Conservation (phyloP, 225 moss, liverwort and hornwort genomes). For the Polytrichum commune region DNA sequence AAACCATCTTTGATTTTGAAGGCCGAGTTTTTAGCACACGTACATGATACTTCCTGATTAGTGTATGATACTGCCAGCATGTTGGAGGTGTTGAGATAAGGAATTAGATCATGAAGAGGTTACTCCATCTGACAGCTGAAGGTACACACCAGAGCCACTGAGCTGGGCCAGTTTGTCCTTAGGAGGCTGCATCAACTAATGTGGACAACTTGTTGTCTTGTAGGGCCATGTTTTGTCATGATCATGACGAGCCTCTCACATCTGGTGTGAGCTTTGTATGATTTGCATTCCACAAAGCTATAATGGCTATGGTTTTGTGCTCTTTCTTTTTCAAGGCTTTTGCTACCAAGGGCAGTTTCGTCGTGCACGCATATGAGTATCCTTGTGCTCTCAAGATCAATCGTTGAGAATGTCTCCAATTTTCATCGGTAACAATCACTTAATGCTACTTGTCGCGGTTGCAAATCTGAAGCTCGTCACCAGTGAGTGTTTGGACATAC, state of each 20-base stretch:
- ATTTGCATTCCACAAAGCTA: background rate
- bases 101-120: background rate
- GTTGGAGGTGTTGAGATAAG: background rate
- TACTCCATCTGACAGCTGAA: background rate
- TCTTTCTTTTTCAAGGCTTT: too few relatives aligned
- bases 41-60: background rate
- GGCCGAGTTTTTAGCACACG: background rate
- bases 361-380: too few relatives aligned
- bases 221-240: background rate
- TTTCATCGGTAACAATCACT: too few relatives aligned
- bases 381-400: too few relatives aligned
- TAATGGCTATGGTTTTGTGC: background rate
- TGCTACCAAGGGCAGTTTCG: too few relatives aligned
- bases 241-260: background rate
- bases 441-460: too few relatives aligned
- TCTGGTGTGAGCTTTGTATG: constrained; percentile 2
- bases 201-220: background rate
- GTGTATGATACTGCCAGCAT: background rate
- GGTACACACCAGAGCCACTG: background rate
- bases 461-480: too few relatives aligned
- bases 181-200: background rate
- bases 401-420: too few relatives aligned
- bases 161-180: background rate
- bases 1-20: constrained; percentile 19
- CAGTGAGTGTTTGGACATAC: too few relatives aligned